Evolutionary conservation across 257 asterid genomes (phyloP), one percentile per base, ranked within the genome.

Genomic region (Dorcoceras hygrometricum): DNA sequence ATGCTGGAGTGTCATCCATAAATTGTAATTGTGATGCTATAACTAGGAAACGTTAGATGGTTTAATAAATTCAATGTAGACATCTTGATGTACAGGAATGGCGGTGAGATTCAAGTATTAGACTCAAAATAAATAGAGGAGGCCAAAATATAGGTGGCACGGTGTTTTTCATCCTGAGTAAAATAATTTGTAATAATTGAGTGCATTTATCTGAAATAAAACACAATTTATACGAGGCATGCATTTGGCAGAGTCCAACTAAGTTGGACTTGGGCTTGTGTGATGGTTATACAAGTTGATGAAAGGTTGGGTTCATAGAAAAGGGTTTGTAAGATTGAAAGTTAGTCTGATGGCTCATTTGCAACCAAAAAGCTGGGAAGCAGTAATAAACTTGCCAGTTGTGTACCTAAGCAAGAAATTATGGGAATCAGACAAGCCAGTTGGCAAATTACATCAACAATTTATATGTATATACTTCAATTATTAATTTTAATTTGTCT

Each of bases 261-360:
- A 10, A 31, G 10, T 31, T 0, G 36, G 36, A 31, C 36, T 31
- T 31, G 8, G 36, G 8, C 36, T 31, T 7, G 36, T 31, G 8
- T 55, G 60, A 55, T 10, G 23, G 11, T 55, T n/a, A n/a, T n/a
- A n/a, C 12, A 16, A 55, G 28, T 8, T 57, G 16, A 19, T 18
- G 8, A 51, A 20, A 56, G 57, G 16, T 62, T 62, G 28, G 55
- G 63, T 34, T 10, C n/a, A 11, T 19, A 25, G 36, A 27, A 25
- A 59, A 25, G 54, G 19, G 23, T 57, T n/a, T n/a, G n/a, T 39
- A 46, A 36, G 32, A 61, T 50, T 3, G 22, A 22, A n/a, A 57
- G 50, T 26, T 60, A 48, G 19, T n/a, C 67, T 26, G 28, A 16
- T 60, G 43, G n/a, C 39, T 64, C 53, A 23, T 62, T 62, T 67